Evolutionary conservation across 306 rosid species (phyloP), one percentile per base, ranked within the genome.

Genomic region (Cicer cuneatum): DNA sequence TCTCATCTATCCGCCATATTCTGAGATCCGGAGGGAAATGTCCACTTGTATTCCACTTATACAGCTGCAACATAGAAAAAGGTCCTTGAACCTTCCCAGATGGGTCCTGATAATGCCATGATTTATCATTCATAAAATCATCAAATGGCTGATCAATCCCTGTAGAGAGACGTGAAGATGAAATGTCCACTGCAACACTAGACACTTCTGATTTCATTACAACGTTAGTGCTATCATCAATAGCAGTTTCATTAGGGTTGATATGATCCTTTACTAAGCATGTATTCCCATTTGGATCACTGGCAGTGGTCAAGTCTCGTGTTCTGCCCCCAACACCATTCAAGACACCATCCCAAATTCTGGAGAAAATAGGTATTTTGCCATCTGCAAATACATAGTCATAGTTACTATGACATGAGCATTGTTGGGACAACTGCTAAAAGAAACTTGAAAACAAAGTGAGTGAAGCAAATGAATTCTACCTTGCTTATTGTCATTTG

Each of bases 21-120:
- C 84, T 85, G 76, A 87, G 85, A 75, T 90, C 85, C 48, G 81
- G 75, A 81, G 99, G 94, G 80, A 95, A 92, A 81, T 47, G 79
- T 24, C 97, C 96, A 68, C 74, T 81, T 33, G 61, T 57, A 71
- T 54, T 84, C 99, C 99, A 95, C 78, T 87, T 90, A 58, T 79
- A 85, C 80, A 95, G 79, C 73, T 86, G 93, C 65, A 47, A 45
- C 87, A 89, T 74, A 66, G 90, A 74, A 84, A 92, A 92, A 47
- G 97, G 99, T 57, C 99, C 99, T 83, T 89, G 97, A 84, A 86
- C 60, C 80, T 89, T 92, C 78, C 98, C 98, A 78, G 85, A 39
- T 14, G 96, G 96, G 78, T 95, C 99, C 80, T 66, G 91, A 81
- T 95, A 95, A 80, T 87, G 87, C 99, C 99, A 95, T 13, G 81